phyloP scores from a whole-genome alignment of 345 rosid genomes.

The Ceriops tagal region DNA sequence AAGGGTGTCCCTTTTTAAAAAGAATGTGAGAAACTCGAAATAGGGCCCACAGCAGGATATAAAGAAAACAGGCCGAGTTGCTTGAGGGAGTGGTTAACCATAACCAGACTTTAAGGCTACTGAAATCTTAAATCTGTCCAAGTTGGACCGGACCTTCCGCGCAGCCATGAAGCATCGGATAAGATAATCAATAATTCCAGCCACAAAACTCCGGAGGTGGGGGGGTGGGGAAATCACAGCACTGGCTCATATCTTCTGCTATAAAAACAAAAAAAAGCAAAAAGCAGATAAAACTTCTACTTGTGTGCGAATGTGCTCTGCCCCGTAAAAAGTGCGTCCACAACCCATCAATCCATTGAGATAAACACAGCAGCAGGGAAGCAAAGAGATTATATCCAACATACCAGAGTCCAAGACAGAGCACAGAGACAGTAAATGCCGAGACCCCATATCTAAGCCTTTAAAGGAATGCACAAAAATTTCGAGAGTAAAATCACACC shows the following conservation, averaged over 20 bases:
- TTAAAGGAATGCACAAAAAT: background rate
- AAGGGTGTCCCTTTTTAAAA: too few species aligned
- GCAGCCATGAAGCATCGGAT: slow-evolving; percentile 16
- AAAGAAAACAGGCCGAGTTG: background rate
- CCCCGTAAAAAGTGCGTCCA: background rate
- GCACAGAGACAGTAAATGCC: background rate
- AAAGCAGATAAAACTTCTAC: background rate
- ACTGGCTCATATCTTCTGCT: background rate
- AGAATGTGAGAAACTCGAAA: background rate
- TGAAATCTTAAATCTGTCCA: slow-evolving; percentile 13
- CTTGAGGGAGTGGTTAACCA: background rate
- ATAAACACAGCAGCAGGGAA: background rate
- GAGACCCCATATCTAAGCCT: background rate
- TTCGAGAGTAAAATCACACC: too few species aligned
- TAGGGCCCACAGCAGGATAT: background rate
- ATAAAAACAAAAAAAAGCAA: background rate
- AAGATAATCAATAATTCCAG: slow-evolving; percentile 14
- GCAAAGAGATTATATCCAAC: slow-evolving; percentile 11
- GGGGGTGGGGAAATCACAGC: background rate
- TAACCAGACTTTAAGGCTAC: background rate
- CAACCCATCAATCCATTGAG: background rate
- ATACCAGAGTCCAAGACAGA: background rate
- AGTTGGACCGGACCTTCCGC: slow-evolving; percentile 25
- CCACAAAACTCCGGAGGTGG: slow-evolving; percentile 2
- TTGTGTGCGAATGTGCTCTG: background rate